Percentiles rank a stretch among this genome's conserved stretches.
phyloP scores from a whole-genome alignment of 2,329 filamentous ascomycete genomes.

The Xylariaceae sp. region DNA sequence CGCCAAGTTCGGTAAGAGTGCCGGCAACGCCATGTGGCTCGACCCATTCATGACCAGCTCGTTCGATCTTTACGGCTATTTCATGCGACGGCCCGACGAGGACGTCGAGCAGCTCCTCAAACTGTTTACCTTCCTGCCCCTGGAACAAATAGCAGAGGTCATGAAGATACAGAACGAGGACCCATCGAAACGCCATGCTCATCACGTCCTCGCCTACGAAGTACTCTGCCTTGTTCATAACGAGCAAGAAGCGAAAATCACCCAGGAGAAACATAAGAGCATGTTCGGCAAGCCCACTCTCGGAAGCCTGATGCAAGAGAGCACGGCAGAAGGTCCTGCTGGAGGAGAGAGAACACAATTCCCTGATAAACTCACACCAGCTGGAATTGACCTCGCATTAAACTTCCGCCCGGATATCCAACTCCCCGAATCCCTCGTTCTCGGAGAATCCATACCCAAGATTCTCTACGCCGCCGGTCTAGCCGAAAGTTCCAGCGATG shows the following conservation, averaged over 20 bases:
- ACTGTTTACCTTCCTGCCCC: constrained; percentile 83
- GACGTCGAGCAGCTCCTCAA: constrained; percentile 80
- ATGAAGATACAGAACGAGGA: constrained; percentile 66
- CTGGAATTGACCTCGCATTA: constrained; percentile 43
- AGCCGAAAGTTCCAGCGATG: constrained; percentile 52
- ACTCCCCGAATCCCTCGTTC: constrained; percentile 55
- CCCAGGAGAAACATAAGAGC: constrained; percentile 52
- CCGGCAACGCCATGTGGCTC: constrained; percentile 92
- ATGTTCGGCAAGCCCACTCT: constrained; percentile 39
- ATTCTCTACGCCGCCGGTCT: constrained; percentile 60
- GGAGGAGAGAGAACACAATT: constrained; percentile 15
- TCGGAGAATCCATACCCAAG: constrained; percentile 50
- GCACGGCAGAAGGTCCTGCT: not conserved
- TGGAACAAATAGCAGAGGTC: constrained; percentile 60
- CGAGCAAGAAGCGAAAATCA: constrained; percentile 55
- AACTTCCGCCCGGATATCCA: constrained; percentile 47
- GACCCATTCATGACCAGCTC: constrained; percentile 73
- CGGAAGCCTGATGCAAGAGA: not conserved
- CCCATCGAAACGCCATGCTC: constrained; percentile 70
- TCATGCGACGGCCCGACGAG: constrained; percentile 75
- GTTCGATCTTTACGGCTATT: constrained; percentile 89
- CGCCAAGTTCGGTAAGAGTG: constrained; percentile 90
- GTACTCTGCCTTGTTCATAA: constrained; percentile 80
- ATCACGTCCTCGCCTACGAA: constrained; percentile 79
- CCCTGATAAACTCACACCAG: constrained; percentile 16